phyloP scores from a whole-genome alignment of 176 grass and related monocot species.

The barley (Hordeum vulgare) region DNA sequence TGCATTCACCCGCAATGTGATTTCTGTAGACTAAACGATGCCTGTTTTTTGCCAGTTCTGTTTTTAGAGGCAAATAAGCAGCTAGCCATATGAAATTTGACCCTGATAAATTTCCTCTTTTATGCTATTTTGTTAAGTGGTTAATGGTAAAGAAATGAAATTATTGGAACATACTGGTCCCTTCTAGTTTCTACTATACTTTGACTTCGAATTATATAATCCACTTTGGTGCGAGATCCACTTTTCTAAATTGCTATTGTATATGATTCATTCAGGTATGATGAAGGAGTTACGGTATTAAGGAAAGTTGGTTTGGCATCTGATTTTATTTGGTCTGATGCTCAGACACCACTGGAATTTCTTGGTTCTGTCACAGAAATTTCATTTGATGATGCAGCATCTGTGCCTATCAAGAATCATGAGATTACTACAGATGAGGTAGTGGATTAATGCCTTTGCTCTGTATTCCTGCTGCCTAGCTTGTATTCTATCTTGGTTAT shows the following conservation, averaged over 20 bases:
- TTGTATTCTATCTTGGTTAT: background rate
- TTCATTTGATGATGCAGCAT: slow-evolving; percentile 79
- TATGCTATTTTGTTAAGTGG: background rate
- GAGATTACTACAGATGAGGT: slow-evolving; percentile 91
- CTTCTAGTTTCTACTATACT: background rate
- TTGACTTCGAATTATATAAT: background rate
- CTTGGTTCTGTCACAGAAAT: slow-evolving; percentile 74
- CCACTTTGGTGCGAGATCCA: background rate
- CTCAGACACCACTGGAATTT: slow-evolving; percentile 66
- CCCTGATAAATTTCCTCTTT: background rate
- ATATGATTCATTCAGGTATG: slow-evolving; percentile 49
- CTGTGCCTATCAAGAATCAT: slow-evolving; percentile 74
- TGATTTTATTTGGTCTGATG: slow-evolving; percentile 82
- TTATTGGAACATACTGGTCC: background rate
- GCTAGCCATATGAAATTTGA: background rate
- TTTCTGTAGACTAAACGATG: background rate
- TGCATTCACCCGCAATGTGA: background rate
- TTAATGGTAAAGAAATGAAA: background rate
- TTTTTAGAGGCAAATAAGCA: background rate
- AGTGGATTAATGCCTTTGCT: slow-evolving; percentile 9
- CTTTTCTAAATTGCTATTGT: background rate
- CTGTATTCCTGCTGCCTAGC: background rate
- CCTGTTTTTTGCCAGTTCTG: background rate
- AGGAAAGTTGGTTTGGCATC: slow-evolving; percentile 70
- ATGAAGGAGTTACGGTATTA: slow-evolving; percentile 80